Evolutionary conservation across 805 yeast species (phyloP).

Genomic region (Yarrowia sp.): DNA sequence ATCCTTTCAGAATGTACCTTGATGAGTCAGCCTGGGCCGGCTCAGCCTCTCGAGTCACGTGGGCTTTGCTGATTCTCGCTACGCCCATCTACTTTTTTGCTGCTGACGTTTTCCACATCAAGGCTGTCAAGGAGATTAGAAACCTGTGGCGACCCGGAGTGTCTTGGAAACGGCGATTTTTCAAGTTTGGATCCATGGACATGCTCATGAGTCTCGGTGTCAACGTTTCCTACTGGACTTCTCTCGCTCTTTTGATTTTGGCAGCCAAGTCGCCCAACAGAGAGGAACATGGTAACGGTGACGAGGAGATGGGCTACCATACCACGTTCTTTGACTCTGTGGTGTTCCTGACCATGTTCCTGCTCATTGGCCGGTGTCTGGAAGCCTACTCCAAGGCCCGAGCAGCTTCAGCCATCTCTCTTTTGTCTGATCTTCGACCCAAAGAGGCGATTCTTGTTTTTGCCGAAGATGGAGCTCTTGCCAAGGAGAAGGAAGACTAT

Average conservation of each 20-base stretch:
- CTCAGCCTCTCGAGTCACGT: constrained; percentile 64
- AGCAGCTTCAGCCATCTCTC: constrained; percentile 69
- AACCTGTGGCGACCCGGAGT: constrained; percentile 65
- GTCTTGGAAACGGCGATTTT: constrained; percentile 61
- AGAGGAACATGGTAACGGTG: constrained; percentile 3
- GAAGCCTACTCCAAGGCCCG: constrained; percentile 71
- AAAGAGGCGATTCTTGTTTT: constrained; percentile 56
- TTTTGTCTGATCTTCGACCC: constrained; percentile 60
- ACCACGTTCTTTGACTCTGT: constrained; percentile 82
- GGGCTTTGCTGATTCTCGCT: constrained; percentile 69
- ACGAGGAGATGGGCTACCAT: constrained; percentile 49
- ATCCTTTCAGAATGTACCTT: constrained; percentile 59
- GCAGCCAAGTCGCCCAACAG: constrained; percentile 50
- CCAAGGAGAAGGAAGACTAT: neutral
- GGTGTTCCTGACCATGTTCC: constrained; percentile 73
- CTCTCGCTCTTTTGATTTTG: constrained; percentile 61
- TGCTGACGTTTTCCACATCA: constrained; percentile 73
- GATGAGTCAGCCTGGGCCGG: constrained; percentile 70
- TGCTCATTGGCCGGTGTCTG: constrained; percentile 71
- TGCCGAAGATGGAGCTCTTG: neutral
- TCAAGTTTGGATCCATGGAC: constrained; percentile 81
- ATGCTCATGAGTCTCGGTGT: constrained; percentile 77
- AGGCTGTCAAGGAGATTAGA: constrained; percentile 66
- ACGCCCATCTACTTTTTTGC: constrained; percentile 79
- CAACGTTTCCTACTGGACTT: constrained; percentile 71